Evolutionary conservation across 164 flowering plant genomes (phyloP).

Genomic region (Magnolia officinalis): DNA sequence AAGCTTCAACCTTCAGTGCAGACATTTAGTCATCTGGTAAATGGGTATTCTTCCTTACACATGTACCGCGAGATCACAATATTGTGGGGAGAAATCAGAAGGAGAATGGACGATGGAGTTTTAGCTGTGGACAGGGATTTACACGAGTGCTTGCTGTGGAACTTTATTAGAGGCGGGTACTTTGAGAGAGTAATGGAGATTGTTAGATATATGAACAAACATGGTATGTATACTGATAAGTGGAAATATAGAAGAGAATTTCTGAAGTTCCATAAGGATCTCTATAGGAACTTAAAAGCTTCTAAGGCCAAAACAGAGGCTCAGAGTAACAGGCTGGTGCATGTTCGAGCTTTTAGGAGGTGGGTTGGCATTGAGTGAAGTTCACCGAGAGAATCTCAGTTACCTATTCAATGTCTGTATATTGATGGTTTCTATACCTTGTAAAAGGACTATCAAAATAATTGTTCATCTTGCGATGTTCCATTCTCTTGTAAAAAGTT

Average conservation of each 20-base stretch:
- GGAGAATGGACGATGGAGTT: slow-evolving; percentile 39
- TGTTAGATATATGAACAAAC: slow-evolving; percentile 45
- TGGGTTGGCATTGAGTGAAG: slow-evolving; percentile 47
- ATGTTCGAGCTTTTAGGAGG: slow-evolving; percentile 57
- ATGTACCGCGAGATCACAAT: slow-evolving; percentile 78
- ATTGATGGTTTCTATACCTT: background rate
- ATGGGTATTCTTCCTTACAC: slow-evolving; percentile 53
- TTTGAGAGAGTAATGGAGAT: slow-evolving; percentile 88
- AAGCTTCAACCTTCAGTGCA: slow-evolving; percentile 54
- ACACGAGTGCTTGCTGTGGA: slow-evolving; percentile 51
- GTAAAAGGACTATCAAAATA: background rate
- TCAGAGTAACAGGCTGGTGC: slow-evolving; percentile 63
- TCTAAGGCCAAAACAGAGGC: slow-evolving; percentile 57
- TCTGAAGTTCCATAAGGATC: slow-evolving; percentile 63
- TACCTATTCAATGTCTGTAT: background rate
- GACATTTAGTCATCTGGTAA: slow-evolving; percentile 46
- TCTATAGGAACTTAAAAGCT: slow-evolving; percentile 57
- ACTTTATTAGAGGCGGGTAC: slow-evolving; percentile 80
- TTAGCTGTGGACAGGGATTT: slow-evolving; percentile 44
- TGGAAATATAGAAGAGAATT: slow-evolving; percentile 64
- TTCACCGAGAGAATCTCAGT: background rate
- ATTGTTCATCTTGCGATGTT: background rate
- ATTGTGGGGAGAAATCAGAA: slow-evolving; percentile 85
- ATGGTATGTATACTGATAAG: slow-evolving; percentile 53
- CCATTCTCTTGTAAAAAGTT: background rate